Base-by-base conservation (phyloP, 1,284 basidiomycete genomes). In the Takashimella koratensis region DNA sequence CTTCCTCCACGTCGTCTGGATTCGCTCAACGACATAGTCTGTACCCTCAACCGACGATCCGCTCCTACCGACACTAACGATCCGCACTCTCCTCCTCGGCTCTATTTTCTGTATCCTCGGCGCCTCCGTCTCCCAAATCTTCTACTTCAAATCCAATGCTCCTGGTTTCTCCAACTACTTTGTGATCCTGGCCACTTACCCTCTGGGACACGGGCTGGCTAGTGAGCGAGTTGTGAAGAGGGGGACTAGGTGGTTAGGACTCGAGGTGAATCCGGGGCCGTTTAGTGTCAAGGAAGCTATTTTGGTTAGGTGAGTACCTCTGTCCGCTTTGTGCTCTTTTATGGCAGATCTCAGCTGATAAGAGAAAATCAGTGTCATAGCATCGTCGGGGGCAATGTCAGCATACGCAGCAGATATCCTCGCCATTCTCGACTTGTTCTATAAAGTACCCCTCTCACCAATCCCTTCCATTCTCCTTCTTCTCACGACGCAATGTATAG, bases 31-130 rank as follows among this genome's bases (percentile, higher is more conserved):
- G n/a, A n/a, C n/a, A n/a, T 50, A 68, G 74, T 75, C 78, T 2
- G 80, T 82, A 0, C 79, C 81, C 1, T 74, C 79, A 5, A 77
- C 75, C 1, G 82, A 83, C 63, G 81, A 83, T 51, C 76, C 80
- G 0, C 66, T 75, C 0, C 59, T 82, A 2, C 79, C 81, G 0
- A 78, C 80, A 0, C 64, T 82, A 3, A 82, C 81, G 0, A 68
- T 80, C 30, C 69, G 81, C 24, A 79, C 79, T 3, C 54, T 81
- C 4, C 16, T 81, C 4, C 74, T 82, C n/a, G 82, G 82, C 1
- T 71, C 67, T 2, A 57, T 79, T 41, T 79, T 83, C 62, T 81
- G 80, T 54, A 59, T 79, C 13, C 62, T 82, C 1, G 82, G 82
- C 5, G 81, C 81, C 10, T 73, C 76, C 12, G 74, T 77, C 4